Base-by-base conservation (phyloP, 768 basidiomycete genomes). In the Trametes cingulata region DNA sequence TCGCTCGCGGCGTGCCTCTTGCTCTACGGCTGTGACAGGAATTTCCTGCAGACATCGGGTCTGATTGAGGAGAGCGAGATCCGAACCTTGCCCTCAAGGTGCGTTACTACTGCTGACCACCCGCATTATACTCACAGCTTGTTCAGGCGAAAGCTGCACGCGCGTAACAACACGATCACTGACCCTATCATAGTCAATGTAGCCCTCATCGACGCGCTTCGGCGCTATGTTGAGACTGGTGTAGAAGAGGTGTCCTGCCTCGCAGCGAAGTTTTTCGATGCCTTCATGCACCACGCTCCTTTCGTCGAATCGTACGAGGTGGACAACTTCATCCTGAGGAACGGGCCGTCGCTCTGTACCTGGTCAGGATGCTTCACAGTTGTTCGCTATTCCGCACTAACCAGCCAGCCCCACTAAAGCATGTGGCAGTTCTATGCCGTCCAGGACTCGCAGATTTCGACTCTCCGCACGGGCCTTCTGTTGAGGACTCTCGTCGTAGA, bases 301-400 rank as follows among this genome's bases (percentile, higher is more conserved):
- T 79, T 83, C 40, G 68, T 91, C 55, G 86, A 88, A 65, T 69
- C 82, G 0, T 81, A 87, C 63, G 90, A 90, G 71, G 77, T 87
- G 2, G 88, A 90, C 65, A 88, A 89, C 68, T 90, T 91, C 65
- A 79, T 90, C 29, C 69, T 90, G 33, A 80, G 82, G 47, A 88
- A 90, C 63, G 85, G 81, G 13, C 71, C 72, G 41, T 68, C 83
- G 17, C 73, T 92, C n/a, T 78, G 80, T 24, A 70, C 74, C 27
- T 89, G 88, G 90, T 91, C 68, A 58, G 78, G 22, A 15, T 49
- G 9, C 7, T 10, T 39, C 35, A 3, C 24, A 14, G 8, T 22
- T 22, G 24, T 8, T 19, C 10, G 4, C n/a, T 13, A 8, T 6
- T 22, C 46, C 10, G 6, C 6, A n/a, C 25, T 37, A 6, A 51